Conservation (phyloP, 768 basidiomycete species). For the Pleurotus salmoneostramineus region DNA sequence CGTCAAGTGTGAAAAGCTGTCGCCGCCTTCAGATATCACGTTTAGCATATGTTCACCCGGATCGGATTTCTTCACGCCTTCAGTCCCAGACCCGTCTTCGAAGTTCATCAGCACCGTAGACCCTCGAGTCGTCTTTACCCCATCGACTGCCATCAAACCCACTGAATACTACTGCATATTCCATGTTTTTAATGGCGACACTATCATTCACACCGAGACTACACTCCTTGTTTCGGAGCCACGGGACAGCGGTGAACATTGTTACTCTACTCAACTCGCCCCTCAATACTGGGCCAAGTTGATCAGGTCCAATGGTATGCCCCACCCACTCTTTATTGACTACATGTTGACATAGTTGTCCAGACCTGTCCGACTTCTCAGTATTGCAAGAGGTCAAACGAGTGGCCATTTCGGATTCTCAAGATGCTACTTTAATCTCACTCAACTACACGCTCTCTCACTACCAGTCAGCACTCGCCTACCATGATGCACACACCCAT, state of each 20-base stretch:
- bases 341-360: not conserved
- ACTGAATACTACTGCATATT: constrained; percentile 16
- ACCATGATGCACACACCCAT: not conserved
- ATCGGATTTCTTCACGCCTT: not conserved
- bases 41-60: not conserved
- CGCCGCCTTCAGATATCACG: not conserved
- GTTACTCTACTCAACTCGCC: constrained; percentile 17
- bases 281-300: constrained; percentile 21
- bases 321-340: not conserved
- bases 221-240: constrained; percentile 13
- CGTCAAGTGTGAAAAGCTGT: not conserved
- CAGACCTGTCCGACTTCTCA: constrained; percentile 19
- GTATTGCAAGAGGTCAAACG: constrained; percentile 19
- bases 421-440: constrained; percentile 12
- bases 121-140: constrained; percentile 19
- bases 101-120: constrained; percentile 6
- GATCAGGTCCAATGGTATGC: constrained; percentile 17
- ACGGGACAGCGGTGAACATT: constrained; percentile 1
- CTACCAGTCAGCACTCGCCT: not conserved
- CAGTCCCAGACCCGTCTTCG: not conserved
- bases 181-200: constrained; percentile 19
- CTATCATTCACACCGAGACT: constrained; percentile 18
- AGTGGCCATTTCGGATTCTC: constrained; percentile 7
- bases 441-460: constrained; percentile 13
- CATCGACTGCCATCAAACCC: constrained; percentile 11